phyloP scores from a whole-genome alignment of 345 rosid species.

The Odontarrhena argentea region DNA sequence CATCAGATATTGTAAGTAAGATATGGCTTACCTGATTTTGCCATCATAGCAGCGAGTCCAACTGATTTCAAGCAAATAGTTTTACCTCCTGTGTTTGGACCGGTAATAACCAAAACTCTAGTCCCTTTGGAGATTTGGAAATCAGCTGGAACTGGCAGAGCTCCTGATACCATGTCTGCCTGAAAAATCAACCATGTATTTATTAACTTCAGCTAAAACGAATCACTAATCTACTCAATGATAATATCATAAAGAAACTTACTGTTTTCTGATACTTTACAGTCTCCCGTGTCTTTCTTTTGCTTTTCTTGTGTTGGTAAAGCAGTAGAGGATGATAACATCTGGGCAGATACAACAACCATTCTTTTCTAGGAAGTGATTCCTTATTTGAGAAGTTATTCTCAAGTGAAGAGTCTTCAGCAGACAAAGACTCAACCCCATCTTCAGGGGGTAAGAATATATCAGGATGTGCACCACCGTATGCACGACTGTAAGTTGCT shows the following conservation, averaged over 20 bases:
- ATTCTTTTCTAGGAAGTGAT: slow-evolving; percentile 49
- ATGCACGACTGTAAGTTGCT: slow-evolving; percentile 75
- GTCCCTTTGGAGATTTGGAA: slow-evolving; percentile 64
- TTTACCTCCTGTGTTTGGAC: slow-evolving; percentile 98
- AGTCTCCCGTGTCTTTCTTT: slow-evolving; percentile 55
- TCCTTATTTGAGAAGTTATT: slow-evolving; percentile 39
- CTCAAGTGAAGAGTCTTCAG: slow-evolving; percentile 38
- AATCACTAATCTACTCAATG: slow-evolving; percentile 10
- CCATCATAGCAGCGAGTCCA: slow-evolving; percentile 97
- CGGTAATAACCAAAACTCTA: slow-evolving; percentile 80
- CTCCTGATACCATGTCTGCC: slow-evolving; percentile 57
- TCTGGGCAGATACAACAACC: slow-evolving; percentile 77
- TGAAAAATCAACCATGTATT: slow-evolving; percentile 39
- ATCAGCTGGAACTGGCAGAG: slow-evolving; percentile 77
- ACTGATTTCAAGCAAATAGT: slow-evolving; percentile 88
- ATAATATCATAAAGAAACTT: slow-evolving; percentile 37
- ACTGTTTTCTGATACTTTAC: slow-evolving; percentile 54
- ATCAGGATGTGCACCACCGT: slow-evolving; percentile 71
- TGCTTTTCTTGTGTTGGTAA: slow-evolving; percentile 70
- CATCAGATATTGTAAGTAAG: neutral
- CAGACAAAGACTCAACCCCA: slow-evolving; percentile 37
- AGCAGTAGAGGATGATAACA: slow-evolving; percentile 88
- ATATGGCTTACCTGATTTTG: slow-evolving; percentile 68
- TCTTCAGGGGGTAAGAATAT: slow-evolving; percentile 63
- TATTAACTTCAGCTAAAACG: slow-evolving; percentile 21